Base-by-base conservation (phyloP, 805 yeast species). In the Zygosaccharomyces lentus region DNA sequence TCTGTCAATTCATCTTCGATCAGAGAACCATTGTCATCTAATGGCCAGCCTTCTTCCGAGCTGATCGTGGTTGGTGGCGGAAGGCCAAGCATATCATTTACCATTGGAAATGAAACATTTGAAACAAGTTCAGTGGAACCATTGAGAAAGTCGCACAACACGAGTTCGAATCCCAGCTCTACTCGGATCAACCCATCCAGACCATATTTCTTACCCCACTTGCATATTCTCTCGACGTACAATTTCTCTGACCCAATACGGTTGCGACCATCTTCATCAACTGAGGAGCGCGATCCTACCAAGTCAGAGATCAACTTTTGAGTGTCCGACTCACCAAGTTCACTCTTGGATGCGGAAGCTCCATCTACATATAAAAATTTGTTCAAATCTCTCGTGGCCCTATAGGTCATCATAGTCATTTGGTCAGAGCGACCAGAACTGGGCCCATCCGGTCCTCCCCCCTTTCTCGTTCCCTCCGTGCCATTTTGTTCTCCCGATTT, bases 331-430 rank as follows among this genome's bases (percentile, higher is more conserved):
- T 77, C 81, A 3, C 85, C 85, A 1, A 78, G 70, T 1, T 45
- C 32, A 0, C 73, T 64, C 57, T 80, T 81, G 0, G 84, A 78
- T n/a, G 84, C 87, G 24, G 84, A 78, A 0, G 85, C 84, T 5
- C 87, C 87, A 50, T 81, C 85, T n/a, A 81, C 57, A 41, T 73
- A 71, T 4, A 81, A 65, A 25, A 81, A 56, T 51, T 69, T 74
- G 50, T 69, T 70, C 42, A 81, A 58, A 3, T 83, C 80, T 48
- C 65, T 67, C 2, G 61, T 64, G 8, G 73, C 75, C 48, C 68
- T 63, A 51, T 78, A 78, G 0, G 84, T 77, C 50, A 73, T 64
- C 39, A 78, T 46, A 15, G 61, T 52, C 4, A 61, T 30, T 8
- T 51, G 55, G 8, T 39, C 35, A 4, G 43, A 17, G 5, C 31